Percentiles rank a stretch among this genome's conserved stretches.
Evolutionary conservation across 129 eudicot genomes (phyloP).

Genomic region (Gnaphalium uliginosum): DNA sequence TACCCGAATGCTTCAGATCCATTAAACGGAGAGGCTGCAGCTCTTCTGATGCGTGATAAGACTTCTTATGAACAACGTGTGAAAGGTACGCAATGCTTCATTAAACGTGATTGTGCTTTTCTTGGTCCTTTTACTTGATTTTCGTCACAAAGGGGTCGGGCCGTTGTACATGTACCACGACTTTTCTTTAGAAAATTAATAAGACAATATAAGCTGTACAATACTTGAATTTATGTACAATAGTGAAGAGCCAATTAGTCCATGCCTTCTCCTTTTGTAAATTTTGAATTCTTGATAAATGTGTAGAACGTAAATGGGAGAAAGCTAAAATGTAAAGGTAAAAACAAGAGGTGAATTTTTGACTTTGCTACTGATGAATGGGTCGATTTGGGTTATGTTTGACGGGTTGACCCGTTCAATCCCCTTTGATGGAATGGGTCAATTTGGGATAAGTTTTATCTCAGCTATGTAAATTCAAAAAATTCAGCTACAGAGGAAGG

Average conservation of each 20-base stretch:
- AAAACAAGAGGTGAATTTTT: neutral
- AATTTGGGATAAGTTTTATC: neutral
- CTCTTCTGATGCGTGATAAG: constrained; percentile 84
- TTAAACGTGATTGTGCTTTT: neutral
- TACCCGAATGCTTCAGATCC: constrained; percentile 96
- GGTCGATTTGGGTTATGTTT: neutral
- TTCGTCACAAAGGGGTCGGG: neutral
- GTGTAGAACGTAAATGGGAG: neutral
- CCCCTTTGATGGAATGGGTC: neutral
- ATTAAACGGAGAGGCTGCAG: constrained; percentile 83
- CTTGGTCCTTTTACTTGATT: neutral
- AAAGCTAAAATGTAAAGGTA: neutral
- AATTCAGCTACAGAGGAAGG: neutral
- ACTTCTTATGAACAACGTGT: constrained; percentile 73
- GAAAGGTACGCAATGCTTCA: constrained; percentile 55
- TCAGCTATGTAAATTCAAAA: neutral
- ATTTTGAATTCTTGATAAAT: neutral
- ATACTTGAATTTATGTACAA: neutral
- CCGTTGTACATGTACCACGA: neutral
- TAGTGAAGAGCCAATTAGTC: neutral
- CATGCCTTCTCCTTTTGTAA: neutral
- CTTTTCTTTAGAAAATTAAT: neutral
- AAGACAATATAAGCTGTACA: neutral
- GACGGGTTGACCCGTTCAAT: neutral
- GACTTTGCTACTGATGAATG: neutral